phyloP scores from a whole-genome alignment of 495 filamentous ascomycete species.

The Podospora bellae-mahoneyi region DNA sequence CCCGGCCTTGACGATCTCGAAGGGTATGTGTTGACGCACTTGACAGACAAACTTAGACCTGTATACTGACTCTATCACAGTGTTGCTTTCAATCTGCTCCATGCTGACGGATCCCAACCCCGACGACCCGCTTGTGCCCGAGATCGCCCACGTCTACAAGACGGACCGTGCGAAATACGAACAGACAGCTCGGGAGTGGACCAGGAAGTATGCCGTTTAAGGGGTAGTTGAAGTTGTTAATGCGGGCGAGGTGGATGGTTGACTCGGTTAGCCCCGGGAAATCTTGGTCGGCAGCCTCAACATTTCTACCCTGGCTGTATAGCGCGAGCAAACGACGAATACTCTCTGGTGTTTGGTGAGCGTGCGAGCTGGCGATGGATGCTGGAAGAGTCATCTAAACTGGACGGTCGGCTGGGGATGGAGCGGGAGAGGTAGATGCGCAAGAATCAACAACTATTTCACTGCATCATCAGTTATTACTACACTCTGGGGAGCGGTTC shows the following conservation, averaged over 20 bases:
- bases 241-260: conserved; percentile 13
- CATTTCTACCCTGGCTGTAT: not conserved
- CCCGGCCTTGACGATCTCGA: conserved; percentile 95
- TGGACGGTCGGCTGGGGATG: not conserved
- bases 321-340: conserved; percentile 1
- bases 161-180: conserved; percentile 94
- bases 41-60: no score
- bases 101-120: conserved; percentile 99
- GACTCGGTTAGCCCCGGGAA: conserved; percentile 3
- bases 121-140: conserved; percentile 94
- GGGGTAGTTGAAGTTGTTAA: not conserved
- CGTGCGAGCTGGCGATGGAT: conserved; percentile 5
- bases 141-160: conserved; percentile 99
- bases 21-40: conserved; percentile 60
- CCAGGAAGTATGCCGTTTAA: conserved; percentile 94
- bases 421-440: conserved; percentile 16
- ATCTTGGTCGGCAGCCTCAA: not conserved
- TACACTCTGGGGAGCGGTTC: conserved; percentile 11
- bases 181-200: conserved; percentile 96
- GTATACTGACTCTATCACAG: conserved; percentile 42
- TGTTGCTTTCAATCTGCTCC: conserved; percentile 97
- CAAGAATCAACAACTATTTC: conserved; percentile 21
- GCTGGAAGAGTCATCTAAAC: not conserved
- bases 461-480: conserved; percentile 22
- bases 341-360: not conserved